phyloP scores from a whole-genome alignment of 768 basidiomycete genomes.

The Psilocybe cubensis region DNA sequence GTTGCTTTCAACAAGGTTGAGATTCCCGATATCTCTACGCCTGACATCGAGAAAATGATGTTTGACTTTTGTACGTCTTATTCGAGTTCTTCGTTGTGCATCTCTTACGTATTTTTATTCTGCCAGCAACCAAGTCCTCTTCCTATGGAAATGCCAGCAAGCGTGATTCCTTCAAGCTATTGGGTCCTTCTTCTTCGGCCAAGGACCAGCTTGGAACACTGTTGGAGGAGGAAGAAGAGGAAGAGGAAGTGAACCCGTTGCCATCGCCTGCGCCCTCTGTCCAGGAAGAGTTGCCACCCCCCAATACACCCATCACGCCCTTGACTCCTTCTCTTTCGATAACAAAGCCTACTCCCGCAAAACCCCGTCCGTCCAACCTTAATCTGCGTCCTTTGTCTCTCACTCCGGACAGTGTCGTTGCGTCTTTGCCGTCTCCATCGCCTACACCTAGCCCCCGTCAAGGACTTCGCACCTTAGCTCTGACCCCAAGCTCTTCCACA shows the following conservation, averaged over 20 bases:
- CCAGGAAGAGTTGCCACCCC: slow-evolving; percentile 22
- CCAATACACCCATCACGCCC: slow-evolving; percentile 33
- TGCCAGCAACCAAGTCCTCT: slow-evolving; percentile 44
- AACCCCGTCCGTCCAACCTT: slow-evolving; percentile 67
- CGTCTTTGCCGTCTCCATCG: slow-evolving; percentile 55
- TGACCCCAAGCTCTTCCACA: slow-evolving; percentile 34
- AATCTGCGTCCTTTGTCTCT: slow-evolving; percentile 76
- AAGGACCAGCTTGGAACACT: slow-evolving; percentile 82
- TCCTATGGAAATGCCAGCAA: slow-evolving; percentile 54
- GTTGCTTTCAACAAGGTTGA: slow-evolving; percentile 75
- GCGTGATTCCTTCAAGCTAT: slow-evolving; percentile 83
- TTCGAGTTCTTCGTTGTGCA: slow-evolving; percentile 15
- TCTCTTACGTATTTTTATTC: slow-evolving; percentile 60
- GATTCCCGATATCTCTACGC: slow-evolving; percentile 76
- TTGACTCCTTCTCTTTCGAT: slow-evolving; percentile 32
- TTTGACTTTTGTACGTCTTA: slow-evolving; percentile 69
- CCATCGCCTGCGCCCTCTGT: slow-evolving; percentile 30
- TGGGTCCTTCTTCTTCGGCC: slow-evolving; percentile 58
- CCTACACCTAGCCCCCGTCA: slow-evolving; percentile 52
- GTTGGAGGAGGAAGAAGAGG: slow-evolving; percentile 87
- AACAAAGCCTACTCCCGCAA: slow-evolving; percentile 42
- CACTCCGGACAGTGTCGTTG: slow-evolving; percentile 48
- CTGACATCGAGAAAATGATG: slow-evolving; percentile 55
- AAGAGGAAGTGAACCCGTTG: slow-evolving; percentile 53
- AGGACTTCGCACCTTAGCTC: slow-evolving; percentile 56